A percentile compares a stretch with the other conserved stretches of the same genome.
Evolutionary conservation across 345 rosid species (phyloP).

Genomic region (Eucalyptus polybractea): DNA sequence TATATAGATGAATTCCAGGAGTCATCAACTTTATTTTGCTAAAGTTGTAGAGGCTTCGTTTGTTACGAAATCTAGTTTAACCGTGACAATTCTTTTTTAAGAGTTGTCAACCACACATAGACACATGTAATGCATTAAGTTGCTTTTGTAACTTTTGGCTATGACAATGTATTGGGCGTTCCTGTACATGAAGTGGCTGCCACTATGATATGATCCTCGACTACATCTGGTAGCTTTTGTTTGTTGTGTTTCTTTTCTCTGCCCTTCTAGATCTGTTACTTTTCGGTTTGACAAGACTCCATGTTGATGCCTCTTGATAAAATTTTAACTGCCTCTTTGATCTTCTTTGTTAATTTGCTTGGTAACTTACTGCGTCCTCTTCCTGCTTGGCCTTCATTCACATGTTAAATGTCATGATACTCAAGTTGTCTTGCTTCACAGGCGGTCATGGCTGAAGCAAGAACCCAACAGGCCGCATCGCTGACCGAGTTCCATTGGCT

Average conservation of each 20-base stretch:
- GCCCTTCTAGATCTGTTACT: not conserved
- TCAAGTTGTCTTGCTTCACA: constrained; percentile 5
- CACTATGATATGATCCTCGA: not conserved
- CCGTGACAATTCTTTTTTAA: not conserved
- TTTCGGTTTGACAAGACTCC: not conserved
- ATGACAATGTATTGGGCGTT: not conserved
- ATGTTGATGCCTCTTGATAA: not conserved
- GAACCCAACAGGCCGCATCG: constrained; percentile 96
- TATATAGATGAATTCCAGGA: not conserved
- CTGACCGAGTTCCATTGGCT: constrained; percentile 95
- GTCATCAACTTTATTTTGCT: not conserved
- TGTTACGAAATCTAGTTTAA: not conserved
- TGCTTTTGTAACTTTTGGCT: not conserved
- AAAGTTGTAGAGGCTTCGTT: not conserved
- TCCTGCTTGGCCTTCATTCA: not conserved
- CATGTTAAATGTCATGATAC: not conserved
- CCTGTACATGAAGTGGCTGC: not conserved
- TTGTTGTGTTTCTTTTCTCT: not conserved
- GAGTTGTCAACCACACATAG: not conserved
- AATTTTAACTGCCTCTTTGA: not conserved
- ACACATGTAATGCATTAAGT: not conserved
- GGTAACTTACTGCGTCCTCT: not conserved
- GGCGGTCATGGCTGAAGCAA: constrained; percentile 98
- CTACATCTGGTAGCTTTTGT: not conserved
- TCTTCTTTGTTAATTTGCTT: not conserved